A percentile compares a stretch with the other conserved stretches of the same genome.
These are phyloP conservation scores for Candida insectorum DNA, from an alignment of 805 yeast species.

Conservation along the genomic window DNA sequence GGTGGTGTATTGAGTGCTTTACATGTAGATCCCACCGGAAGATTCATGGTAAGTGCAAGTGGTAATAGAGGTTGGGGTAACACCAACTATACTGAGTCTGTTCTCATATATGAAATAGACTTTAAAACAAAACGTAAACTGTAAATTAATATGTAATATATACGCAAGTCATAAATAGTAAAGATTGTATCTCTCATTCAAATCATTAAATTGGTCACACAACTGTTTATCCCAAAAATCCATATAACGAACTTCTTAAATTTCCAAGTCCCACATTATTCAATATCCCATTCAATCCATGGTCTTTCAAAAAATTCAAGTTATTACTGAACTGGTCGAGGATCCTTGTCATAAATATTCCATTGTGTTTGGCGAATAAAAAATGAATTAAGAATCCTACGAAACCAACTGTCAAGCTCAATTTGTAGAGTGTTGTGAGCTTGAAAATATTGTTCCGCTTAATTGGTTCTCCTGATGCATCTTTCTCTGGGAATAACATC, in stretches of 20 bases:
- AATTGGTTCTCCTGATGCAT: slow-evolving; percentile 3
- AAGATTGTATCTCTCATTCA: neutral
- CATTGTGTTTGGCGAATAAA: slow-evolving; percentile 22
- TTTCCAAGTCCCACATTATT: slow-evolving; percentile 21
- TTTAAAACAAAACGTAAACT: slow-evolving; percentile 14
- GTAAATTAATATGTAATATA: neutral
- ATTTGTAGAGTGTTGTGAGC: slow-evolving; percentile 22
- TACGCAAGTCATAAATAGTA: neutral
- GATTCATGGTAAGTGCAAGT: slow-evolving; percentile 85
- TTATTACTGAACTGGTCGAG: no score
- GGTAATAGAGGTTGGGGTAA: slow-evolving; percentile 95
- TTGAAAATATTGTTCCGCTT: slow-evolving; percentile 12
- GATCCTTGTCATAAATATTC: no score
- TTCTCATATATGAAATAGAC: slow-evolving; percentile 76
- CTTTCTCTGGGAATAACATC: slow-evolving; percentile 17
- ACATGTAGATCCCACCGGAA: slow-evolving; percentile 79
- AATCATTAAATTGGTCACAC: no score
- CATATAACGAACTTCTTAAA: slow-evolving; percentile 25
- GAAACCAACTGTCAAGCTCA: slow-evolving; percentile 38
- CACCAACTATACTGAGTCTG: slow-evolving; percentile 74
- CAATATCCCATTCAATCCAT: slow-evolving; percentile 1
- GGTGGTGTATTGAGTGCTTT: slow-evolving; percentile 84
- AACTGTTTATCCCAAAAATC: slow-evolving; percentile 8
- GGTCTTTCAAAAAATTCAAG: no score
- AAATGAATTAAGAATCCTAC: slow-evolving; percentile 37